A percentile compares a stretch with the other conserved stretches of the same genome.
These are phyloP conservation scores for Quercus lobata DNA, from an alignment of 331 rosid species.

Conservation along the genomic window DNA sequence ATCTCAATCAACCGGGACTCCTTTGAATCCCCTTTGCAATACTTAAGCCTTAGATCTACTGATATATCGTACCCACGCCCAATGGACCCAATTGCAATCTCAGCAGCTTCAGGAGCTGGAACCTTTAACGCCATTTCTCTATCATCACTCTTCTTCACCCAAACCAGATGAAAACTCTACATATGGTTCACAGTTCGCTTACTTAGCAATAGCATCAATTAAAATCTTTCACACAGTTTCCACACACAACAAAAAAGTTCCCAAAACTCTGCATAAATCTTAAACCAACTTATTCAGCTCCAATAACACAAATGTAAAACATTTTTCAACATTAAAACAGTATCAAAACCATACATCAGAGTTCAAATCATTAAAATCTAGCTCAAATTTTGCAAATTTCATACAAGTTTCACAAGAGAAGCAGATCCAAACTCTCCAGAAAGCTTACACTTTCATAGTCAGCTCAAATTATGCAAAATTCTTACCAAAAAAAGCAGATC, in stretches of 20 bases:
- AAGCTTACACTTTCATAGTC: neutral
- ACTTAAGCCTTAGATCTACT: slow-evolving; percentile 77
- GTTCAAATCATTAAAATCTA: neutral
- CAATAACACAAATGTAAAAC: neutral
- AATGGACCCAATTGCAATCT: slow-evolving; percentile 76
- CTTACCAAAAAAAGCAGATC: neutral
- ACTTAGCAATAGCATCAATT: neutral
- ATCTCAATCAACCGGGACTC: slow-evolving; percentile 69
- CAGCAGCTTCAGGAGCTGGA: slow-evolving; percentile 68
- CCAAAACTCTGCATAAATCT: slow-evolving; percentile 1
- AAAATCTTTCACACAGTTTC: neutral
- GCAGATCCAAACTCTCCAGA: neutral
- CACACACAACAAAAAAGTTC: neutral
- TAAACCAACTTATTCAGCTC: slow-evolving; percentile 3
- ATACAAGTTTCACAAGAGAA: neutral
- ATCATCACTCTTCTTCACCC: slow-evolving; percentile 45
- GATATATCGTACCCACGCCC: slow-evolving; percentile 90
- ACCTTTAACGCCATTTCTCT: slow-evolving; percentile 80
- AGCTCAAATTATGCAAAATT: slow-evolving; percentile 5
- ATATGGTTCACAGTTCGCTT: slow-evolving; percentile 5
- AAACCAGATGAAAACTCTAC: slow-evolving; percentile 24
- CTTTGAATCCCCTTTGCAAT: slow-evolving; percentile 60
- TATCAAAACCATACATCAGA: neutral
- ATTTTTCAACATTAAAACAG: neutral
- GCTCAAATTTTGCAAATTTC: neutral